phyloP scores from a whole-genome alignment of 371 early-diverging fungal species.

The Zopfochytrium polystomum region DNA sequence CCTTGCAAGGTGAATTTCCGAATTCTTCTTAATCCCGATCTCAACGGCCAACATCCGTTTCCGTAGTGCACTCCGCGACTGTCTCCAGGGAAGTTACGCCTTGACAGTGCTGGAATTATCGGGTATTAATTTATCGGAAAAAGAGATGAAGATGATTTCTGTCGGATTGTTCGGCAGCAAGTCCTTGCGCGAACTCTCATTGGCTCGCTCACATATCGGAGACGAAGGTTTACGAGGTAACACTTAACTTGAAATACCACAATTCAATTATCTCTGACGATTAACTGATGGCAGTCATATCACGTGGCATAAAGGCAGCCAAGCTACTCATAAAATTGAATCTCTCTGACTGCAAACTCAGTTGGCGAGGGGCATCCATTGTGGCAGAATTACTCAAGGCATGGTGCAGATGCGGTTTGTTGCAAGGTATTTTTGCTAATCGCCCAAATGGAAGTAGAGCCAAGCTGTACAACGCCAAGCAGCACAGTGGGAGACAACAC shows the following conservation, averaged over 20 bases:
- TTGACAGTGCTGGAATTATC: constrained; percentile 34
- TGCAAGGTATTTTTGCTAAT: neutral
- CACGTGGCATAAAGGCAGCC: constrained; percentile 27
- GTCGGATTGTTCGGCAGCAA: constrained; percentile 19
- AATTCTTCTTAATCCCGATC: too few species aligned
- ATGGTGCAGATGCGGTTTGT: constrained; percentile 2
- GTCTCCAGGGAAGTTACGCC: constrained; percentile 10
- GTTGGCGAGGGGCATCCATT: constrained; percentile 22
- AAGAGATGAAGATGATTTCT: constrained; percentile 15
- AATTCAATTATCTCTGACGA: neutral
- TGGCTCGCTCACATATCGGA: constrained; percentile 33
- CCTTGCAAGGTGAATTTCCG: too few species aligned
- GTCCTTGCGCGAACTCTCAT: constrained; percentile 23
- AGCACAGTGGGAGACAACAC: constrained; percentile 31
- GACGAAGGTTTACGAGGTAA: constrained; percentile 32
- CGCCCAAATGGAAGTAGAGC: constrained; percentile 11
- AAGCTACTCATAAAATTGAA: constrained; percentile 24
- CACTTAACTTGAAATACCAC: neutral
- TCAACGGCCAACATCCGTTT: neutral
- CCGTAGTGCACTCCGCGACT: constrained; percentile 26
- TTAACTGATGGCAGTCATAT: constrained; percentile 18
- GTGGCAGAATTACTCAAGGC: constrained; percentile 31
- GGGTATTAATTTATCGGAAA: constrained; percentile 21
- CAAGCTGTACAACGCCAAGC: constrained; percentile 37
- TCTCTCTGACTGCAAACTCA: constrained; percentile 29